These are phyloP conservation scores for Claviceps africana DNA, from an alignment of 2,329 filamentous ascomycete genomes.

Conservation along the genomic window DNA sequence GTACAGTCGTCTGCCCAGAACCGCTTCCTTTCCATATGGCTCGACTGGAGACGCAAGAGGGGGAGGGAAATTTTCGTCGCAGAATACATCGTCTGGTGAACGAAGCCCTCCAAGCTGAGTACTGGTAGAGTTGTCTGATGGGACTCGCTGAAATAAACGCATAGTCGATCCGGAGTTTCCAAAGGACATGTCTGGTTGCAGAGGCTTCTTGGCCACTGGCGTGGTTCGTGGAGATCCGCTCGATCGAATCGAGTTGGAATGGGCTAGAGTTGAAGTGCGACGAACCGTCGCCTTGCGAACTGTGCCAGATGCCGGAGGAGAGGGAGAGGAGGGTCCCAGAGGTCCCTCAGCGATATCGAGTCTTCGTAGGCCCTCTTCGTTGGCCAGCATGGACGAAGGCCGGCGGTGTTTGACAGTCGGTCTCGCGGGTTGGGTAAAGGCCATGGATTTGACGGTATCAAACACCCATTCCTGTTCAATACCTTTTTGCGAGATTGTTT, in stretches of 20 bases:
- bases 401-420: constrained; percentile 37
- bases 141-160: constrained; percentile 75
- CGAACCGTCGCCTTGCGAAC: constrained; percentile 46
- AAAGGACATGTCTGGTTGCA: constrained; percentile 83
- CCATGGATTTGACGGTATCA: constrained; percentile 73
- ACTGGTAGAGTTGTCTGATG: constrained; percentile 48
- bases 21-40: constrained; percentile 61
- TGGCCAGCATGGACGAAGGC: constrained; percentile 40
- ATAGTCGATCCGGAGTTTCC: constrained; percentile 88
- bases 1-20: constrained; percentile 70
- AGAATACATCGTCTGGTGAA: constrained; percentile 28
- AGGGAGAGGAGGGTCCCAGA: constrained; percentile 40
- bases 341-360: constrained; percentile 49
- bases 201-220: constrained; percentile 52
- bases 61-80: constrained; percentile 52
- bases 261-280: constrained; percentile 30
- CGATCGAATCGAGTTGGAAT: constrained; percentile 17
- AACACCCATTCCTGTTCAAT: constrained; percentile 89
- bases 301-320: constrained; percentile 39
- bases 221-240: constrained; percentile 30
- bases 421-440: constrained; percentile 31
- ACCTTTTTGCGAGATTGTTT: constrained; percentile 50
- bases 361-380: constrained; percentile 46
- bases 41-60: constrained; percentile 31
- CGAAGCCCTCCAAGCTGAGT: constrained; percentile 22